phyloP scores from a whole-genome alignment of 2,329 filamentous ascomycete species.

The Botrytis tulipae region DNA sequence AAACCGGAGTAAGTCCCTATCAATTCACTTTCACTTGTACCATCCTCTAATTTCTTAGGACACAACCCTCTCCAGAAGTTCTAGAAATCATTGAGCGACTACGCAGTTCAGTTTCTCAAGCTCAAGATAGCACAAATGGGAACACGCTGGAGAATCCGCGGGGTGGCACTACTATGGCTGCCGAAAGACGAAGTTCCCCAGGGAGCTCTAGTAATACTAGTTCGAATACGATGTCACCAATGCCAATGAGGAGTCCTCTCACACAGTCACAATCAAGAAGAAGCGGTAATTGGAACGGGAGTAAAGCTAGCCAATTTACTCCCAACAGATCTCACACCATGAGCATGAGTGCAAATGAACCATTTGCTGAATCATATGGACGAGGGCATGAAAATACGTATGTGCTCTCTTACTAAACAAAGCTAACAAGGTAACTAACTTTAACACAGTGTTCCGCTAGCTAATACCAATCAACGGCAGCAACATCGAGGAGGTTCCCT shows the following conservation, averaged over 20 bases:
- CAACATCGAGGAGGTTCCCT: background rate
- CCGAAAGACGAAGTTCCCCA: background rate
- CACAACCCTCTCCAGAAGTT: background rate
- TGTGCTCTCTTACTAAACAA: background rate
- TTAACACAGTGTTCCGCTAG: background rate
- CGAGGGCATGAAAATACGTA: background rate
- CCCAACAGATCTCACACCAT: background rate
- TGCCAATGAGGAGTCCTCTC: no score
- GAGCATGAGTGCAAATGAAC: background rate
- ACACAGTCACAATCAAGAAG: background rate
- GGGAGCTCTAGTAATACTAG: background rate
- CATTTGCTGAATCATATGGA: background rate
- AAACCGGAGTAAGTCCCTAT: background rate
- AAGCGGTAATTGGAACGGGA: background rate
- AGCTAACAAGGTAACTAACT: background rate
- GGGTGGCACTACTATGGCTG: background rate
- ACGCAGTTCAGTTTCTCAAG: no score
- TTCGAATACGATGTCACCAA: background rate
- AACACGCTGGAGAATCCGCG: background rate
- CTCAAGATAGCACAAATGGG: background rate
- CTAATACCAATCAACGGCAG: no score
- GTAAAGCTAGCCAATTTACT: background rate
- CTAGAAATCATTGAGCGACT: background rate
- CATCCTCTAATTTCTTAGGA: background rate
- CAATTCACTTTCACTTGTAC: background rate